Evolutionary conservation across 2,329 filamentous ascomycete species (phyloP), one percentile per base, ranked within the genome.

Genomic region (Pseudopithomyces maydicus): DNA sequence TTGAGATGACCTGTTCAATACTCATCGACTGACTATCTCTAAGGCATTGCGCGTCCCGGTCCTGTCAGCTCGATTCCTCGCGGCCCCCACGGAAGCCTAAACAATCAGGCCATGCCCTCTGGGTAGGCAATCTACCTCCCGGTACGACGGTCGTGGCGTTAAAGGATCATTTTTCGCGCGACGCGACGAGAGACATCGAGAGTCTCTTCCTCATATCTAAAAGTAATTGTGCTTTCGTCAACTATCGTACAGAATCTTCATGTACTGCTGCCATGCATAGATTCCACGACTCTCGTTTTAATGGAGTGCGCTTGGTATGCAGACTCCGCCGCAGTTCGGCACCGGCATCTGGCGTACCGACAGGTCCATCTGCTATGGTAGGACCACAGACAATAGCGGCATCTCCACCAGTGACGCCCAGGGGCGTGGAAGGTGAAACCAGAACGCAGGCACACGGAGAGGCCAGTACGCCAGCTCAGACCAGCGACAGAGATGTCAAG

Each of bases 161-260:
- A n/a, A 96, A 97, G 51, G 87, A 95, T 57, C 91, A 97, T 72
- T 95, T 97, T 56, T 96, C 91, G 59, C 87, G 86, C 61, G 89
- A 93, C 63, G 88, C 91, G 0, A 84, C 83, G 0, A 85, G 82
- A 41, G 85, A 92, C 1, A 86, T 98, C 20, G 90, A 97, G 72
- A 97, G 92, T 45, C 80, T 98, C 0, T 97, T 98, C 65, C 80
- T 98, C 35, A 98, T 98, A 39, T 94, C 93, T 0, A 97, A 97
- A 75, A 97, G 93, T 74, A 97, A 97, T 72, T 98, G 94, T 70
- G 94, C 93, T 0, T 98, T 98, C 78, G 92, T 96, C 63, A 98
- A 98, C 71, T 98, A 96, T 74, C 90, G 88, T 61, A 90, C 91
- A 49, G 92, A 97, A 67, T 78, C 81, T 2, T 86, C 87, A 5